Conservation (phyloP, 176 grass and related monocot species). For the Microstegium vimineum region DNA sequence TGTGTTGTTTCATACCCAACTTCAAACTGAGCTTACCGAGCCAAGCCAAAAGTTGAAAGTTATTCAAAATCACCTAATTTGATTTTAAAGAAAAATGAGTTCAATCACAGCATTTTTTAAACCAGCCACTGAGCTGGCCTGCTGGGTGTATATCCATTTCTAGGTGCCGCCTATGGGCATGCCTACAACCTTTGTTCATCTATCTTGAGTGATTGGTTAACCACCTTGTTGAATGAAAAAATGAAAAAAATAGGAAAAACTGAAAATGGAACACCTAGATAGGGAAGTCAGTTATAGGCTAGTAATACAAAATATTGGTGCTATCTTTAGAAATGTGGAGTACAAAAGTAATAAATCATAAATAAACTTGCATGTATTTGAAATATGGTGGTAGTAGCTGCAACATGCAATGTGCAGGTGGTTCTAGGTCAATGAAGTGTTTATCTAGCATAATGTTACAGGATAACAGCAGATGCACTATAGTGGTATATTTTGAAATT, state of each 20-base stretch:
- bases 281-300: background rate
- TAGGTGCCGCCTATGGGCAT: background rate
- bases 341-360: background rate
- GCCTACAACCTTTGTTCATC: background rate
- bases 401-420: background rate
- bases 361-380: background rate
- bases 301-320: background rate
- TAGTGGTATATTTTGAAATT: conserved; percentile 9
- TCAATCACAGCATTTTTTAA: background rate
- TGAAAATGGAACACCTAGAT: background rate
- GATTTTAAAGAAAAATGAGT: background rate
- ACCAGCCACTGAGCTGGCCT: background rate
- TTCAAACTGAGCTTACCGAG: background rate
- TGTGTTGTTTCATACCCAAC: background rate
- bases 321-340: background rate
- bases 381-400: background rate
- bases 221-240: background rate
- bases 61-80: background rate
- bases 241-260: conserved; percentile 6
- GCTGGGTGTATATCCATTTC: background rate
- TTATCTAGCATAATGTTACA: background rate
- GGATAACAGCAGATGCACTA: background rate
- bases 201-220: background rate
- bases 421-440: background rate
- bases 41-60: background rate